Conservation (phyloP, 768 basidiomycete genomes). For the Cytidiella melzeri region DNA sequence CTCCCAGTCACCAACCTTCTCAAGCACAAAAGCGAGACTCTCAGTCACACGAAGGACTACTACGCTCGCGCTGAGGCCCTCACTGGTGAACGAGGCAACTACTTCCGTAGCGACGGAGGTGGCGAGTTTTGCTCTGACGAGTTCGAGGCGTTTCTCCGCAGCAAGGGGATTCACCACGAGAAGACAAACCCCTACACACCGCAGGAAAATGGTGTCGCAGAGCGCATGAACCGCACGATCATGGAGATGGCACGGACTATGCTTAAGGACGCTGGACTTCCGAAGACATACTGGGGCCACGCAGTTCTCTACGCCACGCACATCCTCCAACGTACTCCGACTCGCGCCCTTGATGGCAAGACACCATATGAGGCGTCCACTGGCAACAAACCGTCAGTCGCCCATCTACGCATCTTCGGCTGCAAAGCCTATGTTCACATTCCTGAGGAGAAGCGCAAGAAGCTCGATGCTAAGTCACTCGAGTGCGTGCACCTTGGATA, state of each 20-base stretch:
- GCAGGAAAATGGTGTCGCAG: slow-evolving; percentile 39
- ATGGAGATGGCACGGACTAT: slow-evolving; percentile 26
- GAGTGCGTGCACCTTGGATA: slow-evolving; percentile 20
- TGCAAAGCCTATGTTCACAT: slow-evolving; percentile 18
- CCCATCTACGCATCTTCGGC: slow-evolving; percentile 17
- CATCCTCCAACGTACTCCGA: too few relatives aligned
- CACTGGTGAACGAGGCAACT: slow-evolving; percentile 12
- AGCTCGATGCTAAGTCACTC: slow-evolving; percentile 5
- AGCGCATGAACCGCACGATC: slow-evolving; percentile 33
- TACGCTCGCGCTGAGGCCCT: slow-evolving; percentile 18
- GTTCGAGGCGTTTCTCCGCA: too few relatives aligned
- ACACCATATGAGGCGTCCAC: slow-evolving; percentile 21
- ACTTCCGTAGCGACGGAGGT: slow-evolving; percentile 19
- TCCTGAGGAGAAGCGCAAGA: slow-evolving; percentile 13
- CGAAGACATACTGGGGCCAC: too few relatives aligned
- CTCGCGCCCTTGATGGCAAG: too few relatives aligned
- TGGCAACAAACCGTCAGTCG: slow-evolving; percentile 7
- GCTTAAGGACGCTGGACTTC: too few relatives aligned
- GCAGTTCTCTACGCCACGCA: slow-evolving; percentile 18
- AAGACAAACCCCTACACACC: too few relatives aligned
- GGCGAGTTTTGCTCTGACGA: slow-evolving; percentile 17
- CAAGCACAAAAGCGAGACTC: slow-evolving; percentile 22
- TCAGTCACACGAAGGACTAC: slow-evolving; percentile 15
- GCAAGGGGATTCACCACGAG: too few relatives aligned
- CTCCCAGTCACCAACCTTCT: slow-evolving; percentile 23